Conservation (phyloP, 2,329 filamentous ascomycete species). For the Trichoderma lentiforme region DNA sequence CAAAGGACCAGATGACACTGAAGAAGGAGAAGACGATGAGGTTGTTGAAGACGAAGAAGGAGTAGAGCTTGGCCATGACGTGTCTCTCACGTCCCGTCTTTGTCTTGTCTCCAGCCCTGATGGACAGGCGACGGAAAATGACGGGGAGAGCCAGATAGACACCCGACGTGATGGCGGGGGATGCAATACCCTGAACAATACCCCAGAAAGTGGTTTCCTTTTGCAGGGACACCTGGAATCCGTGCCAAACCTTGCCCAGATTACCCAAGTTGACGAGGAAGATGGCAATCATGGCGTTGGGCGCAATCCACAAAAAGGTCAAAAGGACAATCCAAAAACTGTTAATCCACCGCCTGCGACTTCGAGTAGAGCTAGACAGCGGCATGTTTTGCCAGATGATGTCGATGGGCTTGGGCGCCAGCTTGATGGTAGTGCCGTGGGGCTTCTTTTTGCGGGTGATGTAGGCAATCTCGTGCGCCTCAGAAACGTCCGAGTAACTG, state of each 20-base stretch:
- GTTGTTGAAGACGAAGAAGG: constrained; percentile 98
- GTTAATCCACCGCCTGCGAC: constrained; percentile 73
- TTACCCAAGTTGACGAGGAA: constrained; percentile 86
- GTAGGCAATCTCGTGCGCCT: constrained; percentile 85
- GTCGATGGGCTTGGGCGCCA: constrained; percentile 85
- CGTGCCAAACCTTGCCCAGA: constrained; percentile 73
- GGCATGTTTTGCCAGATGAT: constrained; percentile 95
- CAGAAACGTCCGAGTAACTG: constrained; percentile 82
- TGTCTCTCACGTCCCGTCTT: constrained; percentile 92
- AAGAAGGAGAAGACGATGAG: constrained; percentile 91
- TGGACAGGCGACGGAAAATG: constrained; percentile 83
- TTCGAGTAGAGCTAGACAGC: constrained; percentile 63
- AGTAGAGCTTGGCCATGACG: constrained; percentile 84
- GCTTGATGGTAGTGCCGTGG: constrained; percentile 68
- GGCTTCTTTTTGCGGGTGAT: constrained; percentile 76
- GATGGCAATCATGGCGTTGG: constrained; percentile 91
- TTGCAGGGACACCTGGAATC: constrained; percentile 64
- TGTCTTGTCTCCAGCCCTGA: constrained; percentile 80
- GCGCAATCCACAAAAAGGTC: constrained; percentile 82
- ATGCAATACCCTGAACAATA: constrained; percentile 85
- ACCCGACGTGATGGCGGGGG: constrained; percentile 81
- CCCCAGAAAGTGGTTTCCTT: constrained; percentile 70
- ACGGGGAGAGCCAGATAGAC: constrained; percentile 86
- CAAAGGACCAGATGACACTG: constrained; percentile 73
- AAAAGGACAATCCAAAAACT: constrained; percentile 78